phyloP scores from a whole-genome alignment of 768 basidiomycete genomes.

The Dictyophora rubrovolvata region DNA sequence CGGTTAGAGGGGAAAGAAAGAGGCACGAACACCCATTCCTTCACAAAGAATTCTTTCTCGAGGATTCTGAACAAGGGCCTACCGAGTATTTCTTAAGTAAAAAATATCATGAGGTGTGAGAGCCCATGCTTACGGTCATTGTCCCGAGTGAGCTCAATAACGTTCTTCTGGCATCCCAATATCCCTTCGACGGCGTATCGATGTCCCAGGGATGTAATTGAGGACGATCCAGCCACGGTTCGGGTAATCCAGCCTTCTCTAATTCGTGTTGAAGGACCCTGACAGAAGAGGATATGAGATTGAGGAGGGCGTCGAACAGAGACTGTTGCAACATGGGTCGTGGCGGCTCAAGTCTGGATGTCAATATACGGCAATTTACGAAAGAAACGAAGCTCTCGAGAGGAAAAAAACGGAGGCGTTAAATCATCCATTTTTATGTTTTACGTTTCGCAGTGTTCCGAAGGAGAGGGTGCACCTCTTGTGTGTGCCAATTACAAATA shows the following conservation, averaged over 20 bases:
- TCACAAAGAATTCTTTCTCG: constrained; percentile 6
- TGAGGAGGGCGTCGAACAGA: not conserved
- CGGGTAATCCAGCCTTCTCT: constrained; percentile 2
- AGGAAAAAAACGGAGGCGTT: not conserved
- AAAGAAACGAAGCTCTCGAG: not conserved
- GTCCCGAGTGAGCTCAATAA: constrained; percentile 6
- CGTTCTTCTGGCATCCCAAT: constrained; percentile 7
- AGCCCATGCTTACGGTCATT: not conserved
- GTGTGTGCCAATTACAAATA: not conserved
- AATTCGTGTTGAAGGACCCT: constrained; percentile 2
- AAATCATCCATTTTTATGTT: not conserved
- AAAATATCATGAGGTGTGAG: not conserved
- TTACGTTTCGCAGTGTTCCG: not conserved
- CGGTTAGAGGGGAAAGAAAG: not conserved
- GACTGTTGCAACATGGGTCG: not conserved
- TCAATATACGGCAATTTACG: not conserved
- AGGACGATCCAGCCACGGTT: constrained; percentile 1
- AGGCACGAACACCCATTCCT: not conserved
- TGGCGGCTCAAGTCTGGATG: not conserved
- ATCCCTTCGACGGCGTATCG: not conserved
- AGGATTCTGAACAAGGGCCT: constrained; percentile 10
- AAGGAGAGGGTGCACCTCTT: not conserved
- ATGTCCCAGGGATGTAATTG: constrained; percentile 7
- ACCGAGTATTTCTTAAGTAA: not conserved
- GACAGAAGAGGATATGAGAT: constrained; percentile 1